Base-by-base conservation (phyloP, 2,329 filamentous ascomycete genomes). In the Torrubiellomyces zombiae region DNA sequence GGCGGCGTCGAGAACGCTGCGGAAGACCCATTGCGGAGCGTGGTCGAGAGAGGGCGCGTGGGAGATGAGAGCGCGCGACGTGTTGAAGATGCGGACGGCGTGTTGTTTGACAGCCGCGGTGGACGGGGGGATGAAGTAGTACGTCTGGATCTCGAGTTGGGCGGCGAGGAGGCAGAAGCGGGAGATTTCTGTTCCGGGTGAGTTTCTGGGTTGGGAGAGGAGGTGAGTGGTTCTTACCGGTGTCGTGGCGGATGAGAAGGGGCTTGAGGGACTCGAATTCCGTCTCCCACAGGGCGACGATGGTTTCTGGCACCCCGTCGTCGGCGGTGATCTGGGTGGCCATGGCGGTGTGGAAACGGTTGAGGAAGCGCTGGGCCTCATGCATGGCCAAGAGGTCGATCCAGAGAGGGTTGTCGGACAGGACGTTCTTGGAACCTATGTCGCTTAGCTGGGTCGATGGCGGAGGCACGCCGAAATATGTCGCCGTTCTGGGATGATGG, bases 131-230 rank as follows among this genome's bases (percentile, higher is more conserved):
- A 56, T 49, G 34, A 67, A 58, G 44, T 66, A 66, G 41, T 58
- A 65, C 2, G 49, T 43, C 32, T 68, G 62, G 7, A 67, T 52
- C 28, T 68, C 62, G n/a, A 65, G 50, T 13, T 58, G 51, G 1
- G 60, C 55, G 0, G 60, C 49, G 4, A 66, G 40, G 7, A 61
- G 43, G 24, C 59, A 57, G 36, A 66, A 61, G 10, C 53, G 48
- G 26, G 60, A 56, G 13, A 60, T 40, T 19, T 63, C 60, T 61
- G 34, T 36, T 3, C 10, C 9, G 7, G 3, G 17, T 24, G 6
- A 4, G 18, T 13, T 4, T n/a, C 21, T 23, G 10, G n/a, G 18
- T 7, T 24, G 9, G n/a, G 23, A 4, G 13, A n/a, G 10, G 12
- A 18, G 17, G 27, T 2, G 10, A 10, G 23, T 6, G 15, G 7